A percentile compares a stretch with the other conserved stretches of the same genome.
phyloP scores from a whole-genome alignment of 176 grass and related monocot genomes.

The Aegilops umbellulata region DNA sequence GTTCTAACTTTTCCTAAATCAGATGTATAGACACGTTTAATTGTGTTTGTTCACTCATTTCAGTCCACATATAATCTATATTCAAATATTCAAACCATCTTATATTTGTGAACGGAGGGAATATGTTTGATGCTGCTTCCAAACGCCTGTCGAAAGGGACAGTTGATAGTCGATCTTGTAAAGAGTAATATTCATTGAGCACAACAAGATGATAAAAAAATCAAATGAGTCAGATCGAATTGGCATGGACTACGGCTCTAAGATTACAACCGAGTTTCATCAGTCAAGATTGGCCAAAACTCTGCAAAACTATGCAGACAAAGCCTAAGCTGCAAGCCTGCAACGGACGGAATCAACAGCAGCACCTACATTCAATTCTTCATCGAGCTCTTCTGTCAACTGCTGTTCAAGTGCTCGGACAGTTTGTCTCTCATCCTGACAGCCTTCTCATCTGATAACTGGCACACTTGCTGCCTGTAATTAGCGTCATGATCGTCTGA shows the following conservation, averaged over 20 bases:
- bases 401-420: constrained; percentile 39
- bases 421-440: constrained; percentile 53
- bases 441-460: constrained; percentile 55
- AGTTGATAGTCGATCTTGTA: not conserved
- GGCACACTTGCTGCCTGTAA: constrained; percentile 73
- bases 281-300: not conserved
- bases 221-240: constrained; percentile 7
- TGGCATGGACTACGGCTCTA: constrained; percentile 3
- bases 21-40: too few species aligned
- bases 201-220: not conserved
- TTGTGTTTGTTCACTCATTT: too few species aligned
- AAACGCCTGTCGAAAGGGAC: too few species aligned
- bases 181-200: not conserved
- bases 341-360: constrained; percentile 18
- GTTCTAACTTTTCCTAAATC: too few species aligned
- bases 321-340: constrained; percentile 17
- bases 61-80: too few species aligned
- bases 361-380: constrained; percentile 3
- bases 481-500: constrained; percentile 50
- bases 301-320: constrained; percentile 38
- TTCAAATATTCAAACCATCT: too few species aligned
- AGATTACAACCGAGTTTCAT: constrained; percentile 22
- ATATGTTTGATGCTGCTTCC: too few species aligned
- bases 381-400: constrained; percentile 9
- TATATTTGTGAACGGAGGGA: too few species aligned